Evolutionary conservation across 805 yeast genomes (phyloP), one percentile per base, ranked within the genome.

Genomic region (Candida germanica): DNA sequence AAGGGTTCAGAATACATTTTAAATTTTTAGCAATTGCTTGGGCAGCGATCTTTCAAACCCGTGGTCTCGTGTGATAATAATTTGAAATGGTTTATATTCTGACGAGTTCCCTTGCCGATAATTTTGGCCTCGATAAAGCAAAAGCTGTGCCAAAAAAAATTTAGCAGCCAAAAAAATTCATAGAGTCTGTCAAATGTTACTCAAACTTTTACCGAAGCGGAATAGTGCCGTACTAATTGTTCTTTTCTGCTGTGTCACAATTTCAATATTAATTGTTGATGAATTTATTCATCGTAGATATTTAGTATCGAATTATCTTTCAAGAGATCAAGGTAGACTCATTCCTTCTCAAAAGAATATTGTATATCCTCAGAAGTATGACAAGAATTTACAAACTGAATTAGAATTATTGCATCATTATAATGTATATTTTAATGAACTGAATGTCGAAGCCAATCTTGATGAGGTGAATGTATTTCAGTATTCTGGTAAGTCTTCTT

Each of bases 391-490:
- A 23, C 24, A 29, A 4, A 11, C 31, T 10, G 6, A 26, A 2
- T 15, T 13, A 9, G 47, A 39, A 5, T 36, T 43, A 13, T 10
- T 21, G 27, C 10, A 23, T 18, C 40, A 43, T 29, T 43, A 43
- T 21, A 39, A 39, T 14, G 22, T 39, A 7, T 39, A 43, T 16
- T 43, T 39, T 22, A 37, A 39, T 18, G 42, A 39, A 19, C 42
- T 37, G 42, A 19, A 24, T 14, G 21, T 15, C 2, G 10, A 5
- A 8, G 13, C n/a, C 11, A 11, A 17, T 15, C 8, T 24, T 3
- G 29, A 17, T 5, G 27, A 22, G 6, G 18, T 19, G 11, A 39
- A 39, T 24, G 31, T 43, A 18, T 36, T 39, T 12, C 29, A 35
- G 11, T 43, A 36, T 27, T 35, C 29, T 26, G 44, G 41, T 9